Base-by-base conservation (phyloP, 2,329 filamentous ascomycete genomes). In the Rhynchosporium agropyri region DNA sequence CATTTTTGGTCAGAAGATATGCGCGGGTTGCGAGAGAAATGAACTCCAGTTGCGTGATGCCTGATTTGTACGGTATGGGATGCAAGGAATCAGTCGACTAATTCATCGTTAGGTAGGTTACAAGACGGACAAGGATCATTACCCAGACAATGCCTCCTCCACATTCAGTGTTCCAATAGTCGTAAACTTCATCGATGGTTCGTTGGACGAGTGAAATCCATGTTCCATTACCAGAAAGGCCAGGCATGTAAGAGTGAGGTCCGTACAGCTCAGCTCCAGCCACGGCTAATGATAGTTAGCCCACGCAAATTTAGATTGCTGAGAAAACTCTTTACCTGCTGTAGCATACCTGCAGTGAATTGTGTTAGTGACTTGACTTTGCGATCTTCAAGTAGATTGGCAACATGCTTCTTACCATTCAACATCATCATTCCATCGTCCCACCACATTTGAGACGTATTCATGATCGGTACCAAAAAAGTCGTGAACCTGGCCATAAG, bases 391-490 rank as follows among this genome's bases (percentile, higher is more conserved):
- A 31, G 1, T 20, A 2, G 3, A 3, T 2, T 9, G 13, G n/a
- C 3, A 6, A 26, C 10, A 26, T 26, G 8, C 3, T 9, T 12
- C 42, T 43, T 46, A 60, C 58, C 58, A 60, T 55, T 60, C 58
- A 46, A 60, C 58, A 29, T 60, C 58, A 28, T 60, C 58, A 26
- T 60, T 60, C 58, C 58, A 60, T 46, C 58, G 28, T 40, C 58
- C 58, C 3, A 60, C 58, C 15, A 60, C 58, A 26, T 54, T 36
- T n/a, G 46, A 53, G 12, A 54, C 49, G n/a, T 46, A 60, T 8
- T 43, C 42, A 51, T 60, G 58, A 40, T 60, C 42, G 3, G 58
- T 60, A 20, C 58, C 58, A 6, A 60, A 48, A 40, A 60, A 60
- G 40, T 60, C 58, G 40, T 60, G 58, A 13, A 31, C 58, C 40